phyloP scores from a whole-genome alignment of 116 monocot genomes.

The Trichopus zeylanicus region DNA sequence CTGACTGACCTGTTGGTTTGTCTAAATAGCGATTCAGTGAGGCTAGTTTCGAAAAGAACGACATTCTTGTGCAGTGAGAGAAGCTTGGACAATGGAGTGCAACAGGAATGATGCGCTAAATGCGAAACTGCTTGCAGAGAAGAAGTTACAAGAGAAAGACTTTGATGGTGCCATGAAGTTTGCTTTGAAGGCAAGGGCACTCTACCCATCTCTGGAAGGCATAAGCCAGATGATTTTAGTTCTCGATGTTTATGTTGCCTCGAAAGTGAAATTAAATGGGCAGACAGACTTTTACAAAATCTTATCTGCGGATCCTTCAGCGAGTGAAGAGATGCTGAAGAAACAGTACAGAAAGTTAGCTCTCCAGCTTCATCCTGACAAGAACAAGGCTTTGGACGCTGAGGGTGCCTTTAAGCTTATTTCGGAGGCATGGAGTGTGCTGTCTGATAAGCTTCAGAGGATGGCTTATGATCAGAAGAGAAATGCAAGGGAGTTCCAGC shows the following conservation, averaged over 20 bases:
- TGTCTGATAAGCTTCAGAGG: constrained; percentile 55
- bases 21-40: too few species aligned
- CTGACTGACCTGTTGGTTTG: too few species aligned
- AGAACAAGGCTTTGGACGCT: constrained; percentile 75
- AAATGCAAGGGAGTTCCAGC: constrained; percentile 9
- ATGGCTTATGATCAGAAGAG: constrained; percentile 54
- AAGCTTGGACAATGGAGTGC: constrained; percentile 62
- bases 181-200: constrained; percentile 48
- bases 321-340: constrained; percentile 65
- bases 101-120: constrained; percentile 55
- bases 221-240: constrained; percentile 42
- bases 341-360: constrained; percentile 80
- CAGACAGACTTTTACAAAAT: constrained; percentile 67
- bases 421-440: constrained; percentile 78
- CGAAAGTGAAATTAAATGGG: constrained; percentile 38
- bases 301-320: constrained; percentile 30
- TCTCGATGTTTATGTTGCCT: constrained; percentile 44
- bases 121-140: constrained; percentile 49
- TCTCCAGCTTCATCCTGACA: constrained; percentile 80
- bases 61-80: too few species aligned
- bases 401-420: constrained; percentile 86
- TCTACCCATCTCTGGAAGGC: constrained; percentile 48
- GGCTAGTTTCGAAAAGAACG: too few species aligned
- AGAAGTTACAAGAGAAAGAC: constrained; percentile 45
- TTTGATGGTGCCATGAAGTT: constrained; percentile 46